Evolutionary conservation across 441 rosid genomes (phyloP).

Genomic region (Euphorbia corollata): DNA sequence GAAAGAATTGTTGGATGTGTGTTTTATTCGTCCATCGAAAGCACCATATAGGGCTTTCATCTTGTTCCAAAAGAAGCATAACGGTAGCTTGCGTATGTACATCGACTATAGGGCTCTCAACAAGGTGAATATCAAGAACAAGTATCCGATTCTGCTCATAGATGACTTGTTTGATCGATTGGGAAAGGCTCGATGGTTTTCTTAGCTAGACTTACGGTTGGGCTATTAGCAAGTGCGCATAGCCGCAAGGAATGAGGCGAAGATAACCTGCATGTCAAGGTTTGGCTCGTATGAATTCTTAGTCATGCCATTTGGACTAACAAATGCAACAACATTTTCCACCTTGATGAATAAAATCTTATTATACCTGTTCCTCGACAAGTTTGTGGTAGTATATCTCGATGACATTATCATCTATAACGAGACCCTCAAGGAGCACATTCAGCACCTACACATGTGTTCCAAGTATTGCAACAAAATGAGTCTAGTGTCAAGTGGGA

Average conservation of each 20-base stretch:
- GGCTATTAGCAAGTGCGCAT: background rate
- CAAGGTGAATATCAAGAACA: background rate
- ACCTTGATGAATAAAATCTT: background rate
- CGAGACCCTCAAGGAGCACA: background rate
- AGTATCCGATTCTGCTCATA: background rate
- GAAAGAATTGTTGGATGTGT: background rate
- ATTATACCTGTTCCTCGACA: background rate
- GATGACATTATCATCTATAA: background rate
- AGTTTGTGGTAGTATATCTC: background rate
- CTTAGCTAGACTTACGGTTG: background rate
- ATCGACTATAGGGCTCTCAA: background rate
- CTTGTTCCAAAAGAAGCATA: background rate
- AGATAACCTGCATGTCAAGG: background rate
- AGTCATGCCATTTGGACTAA: background rate
- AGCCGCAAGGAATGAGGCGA: background rate
- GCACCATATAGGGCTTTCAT: background rate
- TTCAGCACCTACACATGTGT: background rate
- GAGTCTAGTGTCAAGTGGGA: too few relatives aligned
- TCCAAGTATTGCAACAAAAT: background rate
- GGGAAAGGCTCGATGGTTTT: background rate
- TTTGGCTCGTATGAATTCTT: background rate
- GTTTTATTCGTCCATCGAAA: background rate
- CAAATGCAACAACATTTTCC: background rate
- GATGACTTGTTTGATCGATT: background rate
- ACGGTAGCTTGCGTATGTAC: background rate